phyloP scores from a whole-genome alignment of 148 eudicot genomes.

The Tetragonia tetragonoides region DNA sequence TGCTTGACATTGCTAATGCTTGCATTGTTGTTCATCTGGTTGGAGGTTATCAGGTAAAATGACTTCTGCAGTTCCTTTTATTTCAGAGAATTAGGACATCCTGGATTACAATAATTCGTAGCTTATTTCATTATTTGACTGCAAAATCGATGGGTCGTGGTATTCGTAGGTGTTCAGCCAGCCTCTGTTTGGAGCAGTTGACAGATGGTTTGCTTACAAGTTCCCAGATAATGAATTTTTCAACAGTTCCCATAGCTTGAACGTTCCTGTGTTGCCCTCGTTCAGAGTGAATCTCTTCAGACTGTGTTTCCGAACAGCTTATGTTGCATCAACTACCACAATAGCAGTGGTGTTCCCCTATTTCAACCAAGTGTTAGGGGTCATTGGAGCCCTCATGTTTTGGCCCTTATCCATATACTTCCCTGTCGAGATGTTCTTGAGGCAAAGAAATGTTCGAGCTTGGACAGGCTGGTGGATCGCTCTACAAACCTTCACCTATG shows the following conservation, averaged over 20 bases:
- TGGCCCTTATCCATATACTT: constrained; percentile 72
- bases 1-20: constrained; percentile 78
- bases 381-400: constrained; percentile 50
- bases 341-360: constrained; percentile 48
- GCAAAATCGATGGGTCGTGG: neutral
- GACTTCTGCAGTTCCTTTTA: neutral
- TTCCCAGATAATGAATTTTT: constrained; percentile 41
- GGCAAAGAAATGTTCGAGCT: constrained; percentile 41
- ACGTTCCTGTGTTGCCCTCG: constrained; percentile 38
- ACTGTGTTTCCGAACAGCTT: constrained; percentile 44
- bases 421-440: constrained; percentile 65
- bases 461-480: constrained; percentile 46
- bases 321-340: constrained; percentile 43
- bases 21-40: constrained; percentile 72
- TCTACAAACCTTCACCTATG: constrained; percentile 39
- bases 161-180: constrained; percentile 61
- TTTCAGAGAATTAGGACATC: too few relatives aligned
- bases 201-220: constrained; percentile 37
- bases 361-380: constrained; percentile 56
- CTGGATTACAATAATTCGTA: too few relatives aligned
- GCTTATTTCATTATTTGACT: too few relatives aligned
- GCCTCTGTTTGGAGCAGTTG: constrained; percentile 44
- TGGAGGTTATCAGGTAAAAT: constrained; percentile 80
- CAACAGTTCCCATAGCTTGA: constrained; percentile 28
- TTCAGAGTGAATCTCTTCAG: constrained; percentile 40